phyloP scores from a whole-genome alignment of 495 filamentous ascomycete species.

The Elaphomyces granulatus region DNA sequence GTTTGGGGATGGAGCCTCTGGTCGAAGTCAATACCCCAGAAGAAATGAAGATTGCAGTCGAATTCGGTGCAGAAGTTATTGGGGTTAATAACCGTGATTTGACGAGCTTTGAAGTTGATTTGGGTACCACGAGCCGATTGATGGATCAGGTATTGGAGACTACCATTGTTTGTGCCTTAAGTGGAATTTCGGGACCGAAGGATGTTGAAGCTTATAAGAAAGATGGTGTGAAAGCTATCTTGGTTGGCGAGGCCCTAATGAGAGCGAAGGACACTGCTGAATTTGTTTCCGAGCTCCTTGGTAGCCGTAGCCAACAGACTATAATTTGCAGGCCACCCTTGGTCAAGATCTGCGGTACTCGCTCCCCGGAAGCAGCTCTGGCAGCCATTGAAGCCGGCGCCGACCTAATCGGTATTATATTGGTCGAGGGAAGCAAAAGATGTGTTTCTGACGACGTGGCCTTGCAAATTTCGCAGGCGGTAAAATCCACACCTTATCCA shows the following conservation, averaged over 20 bases:
- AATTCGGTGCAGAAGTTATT: constrained; percentile 83
- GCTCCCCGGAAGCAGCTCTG: constrained; percentile 63
- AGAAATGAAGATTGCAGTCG: constrained; percentile 79
- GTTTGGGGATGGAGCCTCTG: constrained; percentile 91
- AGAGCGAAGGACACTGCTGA: constrained; percentile 59
- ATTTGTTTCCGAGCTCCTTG: constrained; percentile 73
- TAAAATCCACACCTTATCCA: constrained; percentile 45
- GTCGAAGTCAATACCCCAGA: constrained; percentile 92
- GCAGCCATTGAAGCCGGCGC: constrained; percentile 77
- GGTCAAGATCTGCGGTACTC: constrained; percentile 95
- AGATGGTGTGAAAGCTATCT: constrained; percentile 80
- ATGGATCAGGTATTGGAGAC: constrained; percentile 70
- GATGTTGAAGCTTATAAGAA: constrained; percentile 80
- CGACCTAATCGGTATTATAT: constrained; percentile 84
- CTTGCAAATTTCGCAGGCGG: constrained; percentile 59
- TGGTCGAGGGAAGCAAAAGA: constrained; percentile 67
- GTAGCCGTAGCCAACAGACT: constrained; percentile 24
- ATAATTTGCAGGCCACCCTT: constrained; percentile 30
- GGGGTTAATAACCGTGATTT: constrained; percentile 97
- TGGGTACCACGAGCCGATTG: constrained; percentile 82
- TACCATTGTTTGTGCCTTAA: constrained; percentile 88
- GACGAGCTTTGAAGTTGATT: constrained; percentile 89
- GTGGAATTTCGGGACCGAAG: constrained; percentile 80
- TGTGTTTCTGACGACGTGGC: constrained; percentile 64
- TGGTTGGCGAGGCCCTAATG: constrained; percentile 96